A percentile compares a stretch with the other conserved stretches of the same genome.
Evolutionary conservation across 495 filamentous ascomycete species (phyloP).

Genomic region (Aspergillus bridgeri): DNA sequence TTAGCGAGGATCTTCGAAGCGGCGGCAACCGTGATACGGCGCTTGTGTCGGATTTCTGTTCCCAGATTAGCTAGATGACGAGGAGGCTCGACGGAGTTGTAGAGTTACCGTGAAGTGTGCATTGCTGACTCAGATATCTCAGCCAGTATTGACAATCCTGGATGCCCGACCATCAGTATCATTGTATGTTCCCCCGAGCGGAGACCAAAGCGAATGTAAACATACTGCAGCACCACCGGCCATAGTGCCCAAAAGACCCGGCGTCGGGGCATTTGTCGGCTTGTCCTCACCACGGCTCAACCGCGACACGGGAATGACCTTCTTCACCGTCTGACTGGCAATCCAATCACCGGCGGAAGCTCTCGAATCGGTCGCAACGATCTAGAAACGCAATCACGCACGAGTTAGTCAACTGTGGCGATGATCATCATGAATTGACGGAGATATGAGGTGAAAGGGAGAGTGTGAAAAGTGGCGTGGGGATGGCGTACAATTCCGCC

Average conservation of each 20-base stretch:
- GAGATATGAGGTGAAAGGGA: no score
- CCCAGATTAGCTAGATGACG: constrained; percentile 6
- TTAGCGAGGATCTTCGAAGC: constrained; percentile 98
- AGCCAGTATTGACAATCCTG: constrained; percentile 99
- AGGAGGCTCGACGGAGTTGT: not conserved
- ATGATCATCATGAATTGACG: not conserved
- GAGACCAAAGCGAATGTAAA: constrained; percentile 16
- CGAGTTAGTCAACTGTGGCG: constrained; percentile 6
- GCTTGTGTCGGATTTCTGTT: constrained; percentile 90
- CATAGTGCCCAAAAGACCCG: constrained; percentile 89
- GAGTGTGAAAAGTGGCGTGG: not conserved
- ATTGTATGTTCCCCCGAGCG: no score
- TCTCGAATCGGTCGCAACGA: constrained; percentile 95
- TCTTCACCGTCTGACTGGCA: constrained; percentile 98
- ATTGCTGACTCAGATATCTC: constrained; percentile 97
- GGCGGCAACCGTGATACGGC: constrained; percentile 93
- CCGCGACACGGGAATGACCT: constrained; percentile 71
- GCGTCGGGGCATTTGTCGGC: constrained; percentile 71
- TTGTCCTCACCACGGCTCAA: constrained; percentile 48
- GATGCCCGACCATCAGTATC: constrained; percentile 5
- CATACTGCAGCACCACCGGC: constrained; percentile 91
- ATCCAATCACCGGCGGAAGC: constrained; percentile 98
- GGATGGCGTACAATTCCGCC: constrained; percentile 68
- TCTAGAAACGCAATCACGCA: constrained; percentile 32
- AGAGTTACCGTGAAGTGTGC: constrained; percentile 78